Conservation (phyloP, 192 early-diverging fungal species). For the Linderina pennispora region DNA sequence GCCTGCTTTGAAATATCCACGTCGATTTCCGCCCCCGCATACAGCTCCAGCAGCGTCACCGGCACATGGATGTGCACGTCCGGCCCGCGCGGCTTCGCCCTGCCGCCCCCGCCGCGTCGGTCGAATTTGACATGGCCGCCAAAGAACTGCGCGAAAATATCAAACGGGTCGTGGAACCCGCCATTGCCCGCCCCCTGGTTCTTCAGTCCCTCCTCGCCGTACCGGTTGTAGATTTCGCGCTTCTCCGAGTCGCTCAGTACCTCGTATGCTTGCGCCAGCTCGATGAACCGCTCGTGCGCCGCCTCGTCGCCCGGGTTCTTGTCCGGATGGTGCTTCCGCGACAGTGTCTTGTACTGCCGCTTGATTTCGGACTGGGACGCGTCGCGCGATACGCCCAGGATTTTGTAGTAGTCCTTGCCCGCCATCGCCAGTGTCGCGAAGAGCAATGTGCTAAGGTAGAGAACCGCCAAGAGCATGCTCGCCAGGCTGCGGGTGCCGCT, state of each 20-base stretch:
- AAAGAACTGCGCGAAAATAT: slow-evolving; percentile 94
- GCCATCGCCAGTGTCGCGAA: too few relatives aligned
- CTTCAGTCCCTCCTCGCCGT: slow-evolving; percentile 96
- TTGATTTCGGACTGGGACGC: slow-evolving; percentile 86
- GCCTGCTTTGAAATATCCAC: slow-evolving; percentile 92
- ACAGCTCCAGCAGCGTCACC: slow-evolving; percentile 90
- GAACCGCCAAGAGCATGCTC: slow-evolving; percentile 3
- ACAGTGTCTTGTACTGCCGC: slow-evolving; percentile 86
- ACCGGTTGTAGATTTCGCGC: slow-evolving; percentile 82
- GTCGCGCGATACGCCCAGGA: slow-evolving; percentile 76
- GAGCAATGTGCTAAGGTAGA: slow-evolving; percentile 9
- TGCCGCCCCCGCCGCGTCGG: slow-evolving; percentile 36
- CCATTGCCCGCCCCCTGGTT: slow-evolving; percentile 52
- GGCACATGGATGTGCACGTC: slow-evolving; percentile 69
- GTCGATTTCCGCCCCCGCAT: slow-evolving; percentile 75
- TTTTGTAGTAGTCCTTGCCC: slow-evolving; percentile 75
- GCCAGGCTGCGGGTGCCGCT: too few relatives aligned
- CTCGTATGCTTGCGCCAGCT: slow-evolving; percentile 89
- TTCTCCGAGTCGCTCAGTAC: slow-evolving; percentile 90
- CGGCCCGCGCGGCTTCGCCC: slow-evolving; percentile 78
- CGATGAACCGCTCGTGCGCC: slow-evolving; percentile 83
- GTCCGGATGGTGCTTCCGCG: slow-evolving; percentile 84
- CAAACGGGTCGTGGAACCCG: slow-evolving; percentile 91
- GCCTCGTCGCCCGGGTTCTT: slow-evolving; percentile 81
- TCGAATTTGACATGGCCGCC: slow-evolving; percentile 60